phyloP scores from a whole-genome alignment of 805 yeast genomes.

The Sugiyamaella lignohabitans region DNA sequence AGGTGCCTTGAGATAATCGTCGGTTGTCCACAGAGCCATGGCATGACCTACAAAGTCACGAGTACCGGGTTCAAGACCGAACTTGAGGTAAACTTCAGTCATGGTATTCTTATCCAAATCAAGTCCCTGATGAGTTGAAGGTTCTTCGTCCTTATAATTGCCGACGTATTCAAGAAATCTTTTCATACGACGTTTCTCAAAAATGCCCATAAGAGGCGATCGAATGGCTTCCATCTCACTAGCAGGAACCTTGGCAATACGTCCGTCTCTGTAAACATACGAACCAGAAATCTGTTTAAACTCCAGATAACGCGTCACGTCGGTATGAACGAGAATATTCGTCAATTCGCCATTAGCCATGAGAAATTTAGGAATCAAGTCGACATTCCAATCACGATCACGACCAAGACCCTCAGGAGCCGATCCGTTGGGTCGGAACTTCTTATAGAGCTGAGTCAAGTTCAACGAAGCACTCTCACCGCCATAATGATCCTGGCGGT shows the following conservation, averaged over 20 bases:
- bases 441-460: slow-evolving; percentile 53
- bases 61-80: slow-evolving; percentile 87
- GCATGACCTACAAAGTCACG: slow-evolving; percentile 97
- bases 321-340: slow-evolving; percentile 89
- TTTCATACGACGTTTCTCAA: slow-evolving; percentile 94
- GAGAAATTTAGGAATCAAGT: slow-evolving; percentile 89
- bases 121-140: slow-evolving; percentile 73
- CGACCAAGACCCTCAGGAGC: slow-evolving; percentile 66
- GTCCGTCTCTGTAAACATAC: slow-evolving; percentile 83
- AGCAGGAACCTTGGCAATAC: slow-evolving; percentile 91
- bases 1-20: slow-evolving; percentile 78
- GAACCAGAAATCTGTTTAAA: slow-evolving; percentile 96
- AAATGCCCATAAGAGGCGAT: slow-evolving; percentile 90
- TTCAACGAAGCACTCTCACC: slow-evolving; percentile 40
- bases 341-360: slow-evolving; percentile 98
- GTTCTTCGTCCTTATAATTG: slow-evolving; percentile 69
- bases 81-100: slow-evolving; percentile 84
- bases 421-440: slow-evolving; percentile 80
- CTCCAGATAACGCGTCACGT: slow-evolving; percentile 91
- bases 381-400: slow-evolving; percentile 97
- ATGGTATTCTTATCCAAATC: slow-evolving; percentile 83
- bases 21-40: slow-evolving; percentile 95
- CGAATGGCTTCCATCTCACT: slow-evolving; percentile 85
- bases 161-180: slow-evolving; percentile 84
- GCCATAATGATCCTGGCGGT: slow-evolving; percentile 93